Evolutionary conservation across 2,329 filamentous ascomycete genomes (phyloP), one percentile per base, ranked within the genome.

Genomic region (Penicillium thymicola): DNA sequence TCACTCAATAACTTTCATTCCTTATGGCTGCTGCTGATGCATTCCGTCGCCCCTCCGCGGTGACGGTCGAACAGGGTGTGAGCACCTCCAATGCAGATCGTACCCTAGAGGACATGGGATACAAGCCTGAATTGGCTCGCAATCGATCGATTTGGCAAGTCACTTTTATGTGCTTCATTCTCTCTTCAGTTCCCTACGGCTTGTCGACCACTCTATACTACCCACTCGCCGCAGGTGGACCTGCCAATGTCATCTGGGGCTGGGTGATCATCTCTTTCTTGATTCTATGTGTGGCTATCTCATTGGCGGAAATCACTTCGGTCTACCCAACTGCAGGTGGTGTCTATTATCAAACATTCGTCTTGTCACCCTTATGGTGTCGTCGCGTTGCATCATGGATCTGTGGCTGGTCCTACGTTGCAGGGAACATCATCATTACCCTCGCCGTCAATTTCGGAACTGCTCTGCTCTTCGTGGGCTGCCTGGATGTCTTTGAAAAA

Each of bases 361-460:
- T 89, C 80, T 78, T 89, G 21, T 80, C 81, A 2, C 86, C 85
- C 0, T 78, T 78, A 36, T 76, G 84, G 67, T 89, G 82, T 73
- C 84, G 86, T 8, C 85, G 85, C 2, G 79, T 89, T 25, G 81
- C 85, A 8, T 84, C 81, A 8, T 89, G 85, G 81, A 82, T 88
- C 23, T 87, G 85, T 5, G 87, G 87, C 5, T 89, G 87, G 86
- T 71, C 87, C 23, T 92, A 89, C 69, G 82, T 90, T 18, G 85
- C 90, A 50, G 89, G 89, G 57, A 92, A 92, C 75, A 87, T 91
- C 71, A 90, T 87, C 63, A 92, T 89, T 45, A 89, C 86, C 0
- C 76, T 89, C 0, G 85, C 89, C 6, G 88, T 88, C 1, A 89
- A 89, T 68, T 89, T 92, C 64, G 89, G 88, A 67, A 82, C 81